These are phyloP conservation scores for Pseudogymnoascus verrucosus DNA, from an alignment of 2,329 filamentous ascomycete species.

Conservation along the genomic window DNA sequence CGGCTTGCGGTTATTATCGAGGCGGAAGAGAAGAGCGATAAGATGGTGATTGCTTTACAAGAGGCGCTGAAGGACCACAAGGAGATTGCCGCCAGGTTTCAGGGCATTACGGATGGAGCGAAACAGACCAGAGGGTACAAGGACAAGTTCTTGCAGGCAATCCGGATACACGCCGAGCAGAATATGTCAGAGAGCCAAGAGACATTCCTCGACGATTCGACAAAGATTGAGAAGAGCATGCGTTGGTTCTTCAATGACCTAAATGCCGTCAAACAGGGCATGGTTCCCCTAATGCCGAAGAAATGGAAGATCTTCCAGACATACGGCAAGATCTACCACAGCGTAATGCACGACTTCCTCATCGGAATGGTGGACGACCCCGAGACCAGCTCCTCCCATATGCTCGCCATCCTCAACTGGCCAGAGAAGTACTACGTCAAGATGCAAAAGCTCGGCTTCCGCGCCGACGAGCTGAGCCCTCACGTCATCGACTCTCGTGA, in stretches of 20 bases:
- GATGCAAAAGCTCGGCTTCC: constrained; percentile 83
- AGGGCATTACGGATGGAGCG: constrained; percentile 88
- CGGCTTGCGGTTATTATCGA: constrained; percentile 87
- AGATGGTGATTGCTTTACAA: constrained; percentile 81
- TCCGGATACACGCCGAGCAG: constrained; percentile 52
- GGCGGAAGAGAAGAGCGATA: constrained; percentile 93
- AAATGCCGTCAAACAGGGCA: constrained; percentile 87
- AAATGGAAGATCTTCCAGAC: constrained; percentile 94
- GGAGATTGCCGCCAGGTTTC: constrained; percentile 86
- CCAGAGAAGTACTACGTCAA: constrained; percentile 93
- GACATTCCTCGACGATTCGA: constrained; percentile 75
- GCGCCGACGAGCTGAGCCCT: constrained; percentile 66
- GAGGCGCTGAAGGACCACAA: constrained; percentile 94
- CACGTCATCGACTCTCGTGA: constrained; percentile 89
- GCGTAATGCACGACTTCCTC: constrained; percentile 91
- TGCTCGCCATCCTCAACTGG: constrained; percentile 89
- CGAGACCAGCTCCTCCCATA: constrained; percentile 75
- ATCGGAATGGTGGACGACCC: constrained; percentile 75
- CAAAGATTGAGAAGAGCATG: constrained; percentile 75
- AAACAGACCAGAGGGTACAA: constrained; percentile 94
- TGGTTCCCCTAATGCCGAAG: constrained; percentile 85
- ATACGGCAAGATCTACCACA: constrained; percentile 85
- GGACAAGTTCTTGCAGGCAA: constrained; percentile 76
- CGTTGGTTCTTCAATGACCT: constrained; percentile 98
- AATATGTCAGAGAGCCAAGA: constrained; percentile 55